Base-by-base conservation (phyloP, 2,329 filamentous ascomycete species). In the Colletotrichum limetticola region DNA sequence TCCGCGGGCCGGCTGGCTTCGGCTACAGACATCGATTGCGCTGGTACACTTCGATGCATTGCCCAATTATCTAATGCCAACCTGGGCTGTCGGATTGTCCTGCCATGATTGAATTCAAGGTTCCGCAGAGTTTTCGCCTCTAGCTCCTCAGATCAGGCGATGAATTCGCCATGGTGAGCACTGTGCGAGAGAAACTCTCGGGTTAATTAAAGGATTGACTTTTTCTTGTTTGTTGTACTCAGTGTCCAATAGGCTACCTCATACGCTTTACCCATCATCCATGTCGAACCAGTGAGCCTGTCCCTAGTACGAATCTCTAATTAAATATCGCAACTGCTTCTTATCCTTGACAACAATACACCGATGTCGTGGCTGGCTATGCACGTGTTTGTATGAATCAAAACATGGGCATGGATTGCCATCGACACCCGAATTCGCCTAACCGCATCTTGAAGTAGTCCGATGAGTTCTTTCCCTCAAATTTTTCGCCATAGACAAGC, bases 21-120 rank as follows among this genome's bases (percentile, higher is more conserved):
- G 52, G 62, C 52, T 65, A 28, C 28, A 26, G 7, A 12, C 6
- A 3, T 4, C 11, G 8, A 11, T 19, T 32, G 30, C 7, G 6
- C 35, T 9, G 62, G 26, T n/a, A 5, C 30, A n/a, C 3, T 28
- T 22, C 2, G 19, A 24, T 49, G 32, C 30, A 42, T 65, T 28
- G 9, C 28, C 22, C 24, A 26, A 65, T 65, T 65, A 65, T 65
- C 62, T 65, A 56, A 65, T 56, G 62, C 22, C 62, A 56, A 62
- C 58, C n/a, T 46, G 30, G 11, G 57, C 9, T 30, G 28, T 42
- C 58, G 35, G 35, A 42, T 16, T 42, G 35, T 42, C 8, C 14
- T 42, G 35, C 35, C 8, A 16, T 26, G 3, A 30, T n/a, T 28
- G 35, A 19, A 28, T 42, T 30, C 62, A 42, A 56, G 24, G 62